Evolutionary conservation across 352 stramenopile species (phyloP), one percentile per base, ranked within the genome.

Genomic region (Albugo candida): DNA sequence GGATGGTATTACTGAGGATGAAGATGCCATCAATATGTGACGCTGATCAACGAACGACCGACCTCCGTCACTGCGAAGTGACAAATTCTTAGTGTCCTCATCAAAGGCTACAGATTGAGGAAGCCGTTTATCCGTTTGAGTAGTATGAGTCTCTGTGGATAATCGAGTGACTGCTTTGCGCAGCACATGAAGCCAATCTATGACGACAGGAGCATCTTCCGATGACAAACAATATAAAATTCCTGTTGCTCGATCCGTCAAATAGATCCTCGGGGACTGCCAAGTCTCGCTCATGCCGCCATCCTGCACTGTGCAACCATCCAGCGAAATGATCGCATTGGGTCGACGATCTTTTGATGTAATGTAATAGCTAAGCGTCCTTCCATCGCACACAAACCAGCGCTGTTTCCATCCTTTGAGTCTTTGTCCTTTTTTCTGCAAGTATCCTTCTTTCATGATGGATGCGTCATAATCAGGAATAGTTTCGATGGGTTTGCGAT

Each of bases 151-250:
- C 24, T 31, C 24, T 3, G 24, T 31, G 8, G 24, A 31, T 31
- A 31, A 31, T 34, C 56, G 56, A 36, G 68, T 59, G 5, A 86
- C 64, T 0, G 73, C 71, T 10, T 60, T 67, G 12, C 57, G 56
- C 24, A 89, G 59, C 37, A 89, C 70, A 10, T 63, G 56, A 14
- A 89, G 67, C 77, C 77, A 89, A 17, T 77, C 63, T 1, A 63
- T 76, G 16, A 84, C 77, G 10, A 79, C 70, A 11, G 70, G 60
- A 1, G 56, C 71, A 46, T 86, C 77, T 44, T 89, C 77, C 0
- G 69, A 66, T 11, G 71, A 85, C 35, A 89, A 59, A 45, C 77
- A 89, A 57, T 89, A 89, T 63, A 85, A 81, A 34, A 81, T 76
- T 31, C 77, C 71, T 11, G 51, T 81, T 16, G 65, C 62, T 24